A percentile compares a stretch with the other conserved stretches of the same genome.
Conservation (phyloP, 106 monocot species). For the Dioscorea zingiberensis region DNA sequence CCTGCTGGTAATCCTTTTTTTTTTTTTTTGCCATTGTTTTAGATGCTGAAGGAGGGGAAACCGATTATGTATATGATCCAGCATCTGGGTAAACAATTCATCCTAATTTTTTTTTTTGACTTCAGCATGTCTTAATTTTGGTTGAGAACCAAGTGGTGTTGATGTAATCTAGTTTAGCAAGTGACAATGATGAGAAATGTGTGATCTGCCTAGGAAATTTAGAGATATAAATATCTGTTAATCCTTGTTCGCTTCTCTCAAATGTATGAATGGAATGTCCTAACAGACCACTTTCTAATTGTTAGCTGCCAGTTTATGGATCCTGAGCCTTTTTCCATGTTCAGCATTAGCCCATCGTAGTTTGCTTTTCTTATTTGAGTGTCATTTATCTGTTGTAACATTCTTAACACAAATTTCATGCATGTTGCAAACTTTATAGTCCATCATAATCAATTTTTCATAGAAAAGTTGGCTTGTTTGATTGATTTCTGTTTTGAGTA, state of each 20-base stretch:
- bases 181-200: not conserved
- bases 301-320: not conserved
- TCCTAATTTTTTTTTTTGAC: not conserved
- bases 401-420: too few species aligned
- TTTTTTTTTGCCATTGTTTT: not conserved
- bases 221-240: too few species aligned
- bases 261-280: too few species aligned
- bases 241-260: too few species aligned
- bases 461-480: too few species aligned
- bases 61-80: constrained; percentile 76
- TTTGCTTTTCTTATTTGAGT: not conserved
- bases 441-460: too few species aligned
- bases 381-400: not conserved
- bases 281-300: too few species aligned
- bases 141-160: not conserved
- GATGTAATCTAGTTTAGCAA: not conserved
- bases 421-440: too few species aligned
- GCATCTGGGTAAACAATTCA: constrained; percentile 67
- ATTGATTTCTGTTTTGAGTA: too few species aligned
- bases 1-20: constrained; percentile 22
- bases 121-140: not conserved
- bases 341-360: not conserved
- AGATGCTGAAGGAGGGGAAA: constrained; percentile 26
- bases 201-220: not conserved
- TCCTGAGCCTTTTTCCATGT: not conserved